These are phyloP conservation scores for Cladosporium sp. DNA, from an alignment of 2,329 filamentous ascomycete species.

Conservation along the genomic window DNA sequence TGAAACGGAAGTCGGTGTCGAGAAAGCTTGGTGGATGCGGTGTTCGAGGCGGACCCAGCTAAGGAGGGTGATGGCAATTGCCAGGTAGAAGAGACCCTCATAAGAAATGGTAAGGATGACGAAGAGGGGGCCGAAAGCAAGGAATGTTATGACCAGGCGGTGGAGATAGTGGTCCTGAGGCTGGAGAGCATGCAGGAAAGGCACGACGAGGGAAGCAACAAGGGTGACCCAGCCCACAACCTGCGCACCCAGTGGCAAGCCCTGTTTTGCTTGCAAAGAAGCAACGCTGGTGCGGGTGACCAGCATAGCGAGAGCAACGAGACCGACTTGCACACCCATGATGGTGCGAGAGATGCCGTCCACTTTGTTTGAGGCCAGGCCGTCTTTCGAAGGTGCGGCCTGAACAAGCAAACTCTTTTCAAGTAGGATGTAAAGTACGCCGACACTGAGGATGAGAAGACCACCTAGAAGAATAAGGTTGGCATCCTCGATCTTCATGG, in stretches of 20 bases:
- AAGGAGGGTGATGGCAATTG: constrained; percentile 75
- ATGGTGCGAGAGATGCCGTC: constrained; percentile 54
- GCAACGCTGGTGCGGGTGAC: constrained; percentile 83
- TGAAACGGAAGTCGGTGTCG: constrained; percentile 3
- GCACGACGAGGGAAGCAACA: constrained; percentile 68
- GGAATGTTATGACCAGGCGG: constrained; percentile 79
- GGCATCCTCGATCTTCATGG: constrained; percentile 76
- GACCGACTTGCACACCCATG: constrained; percentile 67
- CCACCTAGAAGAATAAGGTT: constrained; percentile 71
- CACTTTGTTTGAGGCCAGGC: constrained; percentile 26
- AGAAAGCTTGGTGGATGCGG: constrained; percentile 51
- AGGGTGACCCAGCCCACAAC: constrained; percentile 78
- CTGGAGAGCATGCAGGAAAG: constrained; percentile 73
- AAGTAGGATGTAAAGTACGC: constrained; percentile 72
- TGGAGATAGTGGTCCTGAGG: constrained; percentile 87
- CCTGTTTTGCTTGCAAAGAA: constrained; percentile 77
- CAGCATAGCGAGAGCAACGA: constrained; percentile 74
- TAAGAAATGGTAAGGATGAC: constrained; percentile 96
- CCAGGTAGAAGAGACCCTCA: constrained; percentile 92
- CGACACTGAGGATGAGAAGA: constrained; percentile 68
- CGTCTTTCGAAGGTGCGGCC: constrained; percentile 31
- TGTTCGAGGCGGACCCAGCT: constrained; percentile 93
- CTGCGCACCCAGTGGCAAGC: constrained; percentile 83
- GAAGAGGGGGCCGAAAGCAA: constrained; percentile 89
- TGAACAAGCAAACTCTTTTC: constrained; percentile 59